Conservation (phyloP, 768 basidiomycete species). For the Multifurca ochricompacta region DNA sequence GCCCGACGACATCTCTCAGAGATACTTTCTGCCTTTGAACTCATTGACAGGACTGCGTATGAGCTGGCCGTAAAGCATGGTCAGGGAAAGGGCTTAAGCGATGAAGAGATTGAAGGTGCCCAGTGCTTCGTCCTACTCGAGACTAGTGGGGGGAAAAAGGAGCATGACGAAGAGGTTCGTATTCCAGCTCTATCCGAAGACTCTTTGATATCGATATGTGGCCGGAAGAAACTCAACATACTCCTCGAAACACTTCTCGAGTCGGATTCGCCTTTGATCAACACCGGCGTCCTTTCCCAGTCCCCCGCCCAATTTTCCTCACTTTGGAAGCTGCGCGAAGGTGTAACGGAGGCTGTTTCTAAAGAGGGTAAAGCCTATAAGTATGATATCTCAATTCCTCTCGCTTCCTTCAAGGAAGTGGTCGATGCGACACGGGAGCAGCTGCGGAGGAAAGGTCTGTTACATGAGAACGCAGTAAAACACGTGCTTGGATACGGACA, state of each 20-base stretch:
- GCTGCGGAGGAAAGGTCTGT: constrained; percentile 58
- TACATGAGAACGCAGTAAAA: constrained; percentile 68
- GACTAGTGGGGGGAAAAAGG: constrained; percentile 86
- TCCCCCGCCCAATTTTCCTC: constrained; percentile 83
- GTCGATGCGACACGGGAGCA: constrained; percentile 75
- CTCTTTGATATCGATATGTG: constrained; percentile 1
- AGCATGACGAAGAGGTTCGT: constrained; percentile 86
- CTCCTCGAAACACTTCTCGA: constrained; percentile 74
- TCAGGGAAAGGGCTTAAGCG: constrained; percentile 66
- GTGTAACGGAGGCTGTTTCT: constrained; percentile 83
- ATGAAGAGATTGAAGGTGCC: constrained; percentile 67
- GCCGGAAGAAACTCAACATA: constrained; percentile 67
- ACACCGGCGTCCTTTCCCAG: constrained; percentile 87
- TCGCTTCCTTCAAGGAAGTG: constrained; percentile 77
- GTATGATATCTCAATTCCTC: constrained; percentile 89
- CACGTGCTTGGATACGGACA: constrained; percentile 92
- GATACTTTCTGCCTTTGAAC: constrained; percentile 96
- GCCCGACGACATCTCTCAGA: constrained; percentile 83
- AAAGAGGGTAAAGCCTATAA: constrained; percentile 96
- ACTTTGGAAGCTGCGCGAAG: constrained; percentile 88
- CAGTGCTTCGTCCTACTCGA: constrained; percentile 89
- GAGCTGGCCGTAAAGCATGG: constrained; percentile 79
- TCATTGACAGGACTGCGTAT: constrained; percentile 82
- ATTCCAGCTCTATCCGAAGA: constrained; percentile 4
- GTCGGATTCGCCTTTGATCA: constrained; percentile 67